Evolutionary conservation across 805 yeast genomes (phyloP), one percentile per base, ranked within the genome.

Genomic region (Lipomyces sp.): DNA sequence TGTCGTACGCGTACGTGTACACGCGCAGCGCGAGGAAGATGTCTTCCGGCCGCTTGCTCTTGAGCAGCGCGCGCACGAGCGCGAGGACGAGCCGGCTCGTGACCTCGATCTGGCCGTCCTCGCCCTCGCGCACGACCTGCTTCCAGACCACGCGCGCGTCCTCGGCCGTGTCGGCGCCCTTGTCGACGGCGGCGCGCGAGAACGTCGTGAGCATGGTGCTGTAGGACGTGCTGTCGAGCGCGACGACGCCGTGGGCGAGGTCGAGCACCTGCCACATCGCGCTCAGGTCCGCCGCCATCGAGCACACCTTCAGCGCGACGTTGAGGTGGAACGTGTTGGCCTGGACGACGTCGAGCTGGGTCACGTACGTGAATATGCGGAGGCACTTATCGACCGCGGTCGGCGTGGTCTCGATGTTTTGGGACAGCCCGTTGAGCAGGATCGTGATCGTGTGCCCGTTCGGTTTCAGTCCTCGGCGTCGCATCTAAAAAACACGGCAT

Each of bases 401-500:
- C 21, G 49, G 48, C 3, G 43, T 16, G 10, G 19, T 32, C 14
- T 33, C 33, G 6, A 35, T 21, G 39, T 46, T 47, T 8, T 41
- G 23, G 10, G 59, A 52, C 4, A 55, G 47, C 2, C 59, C 59
- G 29, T 47, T 33, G 26, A 55, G 41, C 8, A 55, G 29, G 2
- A 44, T 31, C 4, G 59, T 52, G 33, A 37, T 44, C 2, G 59
- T 52, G 13, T 31, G 39, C 2, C 40, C 43, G 35, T 50, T 53
- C 3, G 59, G 58, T 11, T 22, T 23, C 10, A 45, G 23, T 4
- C 47, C 57, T 4, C 48, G 39, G 16, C 42, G 16, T 6, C 53
- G 41, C 59, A 55, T 55, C 46, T 51, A 18, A 7, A 7, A 22
- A n/a, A n/a, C n/a, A n/a, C n/a, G n/a, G n/a, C n/a, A n/a, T n/a